Conservation (phyloP, 257 asterid species). For the Solanum ossicruentum region DNA sequence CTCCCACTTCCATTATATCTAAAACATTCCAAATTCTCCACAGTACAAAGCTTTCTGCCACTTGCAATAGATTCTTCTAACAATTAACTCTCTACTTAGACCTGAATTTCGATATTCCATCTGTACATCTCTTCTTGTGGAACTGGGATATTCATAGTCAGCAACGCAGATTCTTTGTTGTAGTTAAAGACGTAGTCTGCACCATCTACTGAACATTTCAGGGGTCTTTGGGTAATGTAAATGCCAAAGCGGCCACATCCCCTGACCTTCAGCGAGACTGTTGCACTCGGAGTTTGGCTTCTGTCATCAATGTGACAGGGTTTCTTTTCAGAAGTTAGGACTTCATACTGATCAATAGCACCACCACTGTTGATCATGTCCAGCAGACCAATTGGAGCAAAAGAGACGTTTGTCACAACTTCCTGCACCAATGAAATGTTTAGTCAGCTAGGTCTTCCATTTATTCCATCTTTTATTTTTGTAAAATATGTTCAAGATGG, state of each 20-base stretch:
- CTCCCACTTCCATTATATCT: background rate
- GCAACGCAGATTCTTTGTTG: constrained; percentile 40
- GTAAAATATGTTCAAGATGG: background rate
- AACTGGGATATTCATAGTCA: constrained; percentile 27
- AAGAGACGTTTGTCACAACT: constrained; percentile 25
- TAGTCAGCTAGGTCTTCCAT: background rate
- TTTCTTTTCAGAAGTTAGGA: constrained; percentile 14
- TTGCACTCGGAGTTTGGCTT: constrained; percentile 23
- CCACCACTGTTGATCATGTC: constrained; percentile 87
- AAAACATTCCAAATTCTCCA: background rate
- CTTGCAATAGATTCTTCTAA: background rate
- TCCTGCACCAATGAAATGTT: constrained; percentile 26
- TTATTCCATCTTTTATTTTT: background rate
- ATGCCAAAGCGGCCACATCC: constrained; percentile 84
- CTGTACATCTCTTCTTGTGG: constrained; percentile 51
- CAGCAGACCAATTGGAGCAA: constrained; percentile 84
- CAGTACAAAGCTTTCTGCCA: background rate
- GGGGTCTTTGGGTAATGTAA: constrained; percentile 56
- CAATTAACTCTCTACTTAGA: constrained; percentile 2
- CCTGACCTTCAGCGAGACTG: constrained; percentile 39
- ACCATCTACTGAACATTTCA: constrained; percentile 40
- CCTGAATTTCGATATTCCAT: constrained; percentile 57
- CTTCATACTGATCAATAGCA: constrained; percentile 58
- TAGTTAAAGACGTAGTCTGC: constrained; percentile 33
- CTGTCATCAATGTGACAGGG: constrained; percentile 8